These are phyloP conservation scores for Lepidium didymum DNA, from an alignment of 345 rosid genomes.

Conservation along the genomic window DNA sequence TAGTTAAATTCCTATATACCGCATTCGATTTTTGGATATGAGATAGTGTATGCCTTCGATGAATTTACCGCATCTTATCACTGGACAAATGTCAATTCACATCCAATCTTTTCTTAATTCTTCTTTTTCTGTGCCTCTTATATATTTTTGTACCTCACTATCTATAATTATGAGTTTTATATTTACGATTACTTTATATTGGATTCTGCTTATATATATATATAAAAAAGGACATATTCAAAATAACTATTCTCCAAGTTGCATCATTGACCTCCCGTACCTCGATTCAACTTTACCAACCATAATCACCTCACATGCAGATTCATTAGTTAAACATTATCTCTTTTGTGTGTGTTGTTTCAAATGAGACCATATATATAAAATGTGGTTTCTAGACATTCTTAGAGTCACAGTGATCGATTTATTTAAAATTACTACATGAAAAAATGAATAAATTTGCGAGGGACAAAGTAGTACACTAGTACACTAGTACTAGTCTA, in stretches of 20 bases:
- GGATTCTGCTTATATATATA: not conserved
- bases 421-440: not conserved
- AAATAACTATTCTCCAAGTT: constrained; percentile 19
- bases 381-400: constrained; percentile 22
- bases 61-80: no score
- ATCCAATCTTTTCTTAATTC: not conserved
- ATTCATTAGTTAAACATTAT: constrained; percentile 14
- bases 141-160: not conserved
- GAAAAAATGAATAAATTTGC: constrained; percentile 1
- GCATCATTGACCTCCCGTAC: constrained; percentile 22
- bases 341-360: constrained; percentile 20
- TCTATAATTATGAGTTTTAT: not conserved
- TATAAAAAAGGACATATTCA: constrained; percentile 5
- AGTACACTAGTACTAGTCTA: constrained; percentile 33
- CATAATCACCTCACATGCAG: constrained; percentile 14
- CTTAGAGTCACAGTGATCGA: constrained; percentile 11
- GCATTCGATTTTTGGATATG: no score
- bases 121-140: not conserved
- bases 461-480: constrained; percentile 33
- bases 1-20: no score
- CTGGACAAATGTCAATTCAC: no score
- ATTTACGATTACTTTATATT: not conserved
- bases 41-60: no score
- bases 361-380: constrained; percentile 27
- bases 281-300: constrained; percentile 6